These are phyloP conservation scores for Gossypium trilobum DNA, from an alignment of 441 rosid species.

Conservation along the genomic window DNA sequence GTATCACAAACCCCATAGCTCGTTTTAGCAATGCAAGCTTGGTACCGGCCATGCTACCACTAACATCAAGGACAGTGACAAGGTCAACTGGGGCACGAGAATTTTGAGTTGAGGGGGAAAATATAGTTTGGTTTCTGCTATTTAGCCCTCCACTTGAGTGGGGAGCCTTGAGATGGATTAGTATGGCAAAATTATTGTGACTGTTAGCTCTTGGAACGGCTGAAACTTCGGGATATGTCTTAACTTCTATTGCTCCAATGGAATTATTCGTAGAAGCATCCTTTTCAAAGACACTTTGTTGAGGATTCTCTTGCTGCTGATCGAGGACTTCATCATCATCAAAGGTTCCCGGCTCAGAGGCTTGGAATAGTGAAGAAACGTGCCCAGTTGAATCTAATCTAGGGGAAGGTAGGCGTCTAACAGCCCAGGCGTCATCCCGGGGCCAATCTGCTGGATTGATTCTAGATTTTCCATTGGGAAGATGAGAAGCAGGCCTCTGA, in stretches of 20 bases:
- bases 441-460: constrained; percentile 28
- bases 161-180: constrained; percentile 62
- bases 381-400: constrained; percentile 33
- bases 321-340: constrained; percentile 53
- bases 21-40: constrained; percentile 61
- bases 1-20: constrained; percentile 76
- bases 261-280: constrained; percentile 17
- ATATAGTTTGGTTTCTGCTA: constrained; percentile 12
- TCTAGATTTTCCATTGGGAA: constrained; percentile 3
- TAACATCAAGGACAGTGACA: constrained; percentile 66
- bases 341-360: constrained; percentile 41
- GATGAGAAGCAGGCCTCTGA: not conserved
- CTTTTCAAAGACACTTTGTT: constrained; percentile 11
- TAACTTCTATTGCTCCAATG: constrained; percentile 33
- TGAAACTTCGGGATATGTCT: constrained; percentile 47
- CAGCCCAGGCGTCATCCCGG: constrained; percentile 28
- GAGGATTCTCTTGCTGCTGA: constrained; percentile 20
- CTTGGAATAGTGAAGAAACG: constrained; percentile 26
- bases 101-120: constrained; percentile 19
- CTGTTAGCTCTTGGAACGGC: constrained; percentile 34
- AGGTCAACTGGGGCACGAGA: constrained; percentile 63
- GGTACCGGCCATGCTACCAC: constrained; percentile 78
- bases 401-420: constrained; percentile 32
- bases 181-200: constrained; percentile 40
- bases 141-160: constrained; percentile 20